Conservation (phyloP, 2,329 filamentous ascomycete genomes). For the Rhexocercosporidium sp. region DNA sequence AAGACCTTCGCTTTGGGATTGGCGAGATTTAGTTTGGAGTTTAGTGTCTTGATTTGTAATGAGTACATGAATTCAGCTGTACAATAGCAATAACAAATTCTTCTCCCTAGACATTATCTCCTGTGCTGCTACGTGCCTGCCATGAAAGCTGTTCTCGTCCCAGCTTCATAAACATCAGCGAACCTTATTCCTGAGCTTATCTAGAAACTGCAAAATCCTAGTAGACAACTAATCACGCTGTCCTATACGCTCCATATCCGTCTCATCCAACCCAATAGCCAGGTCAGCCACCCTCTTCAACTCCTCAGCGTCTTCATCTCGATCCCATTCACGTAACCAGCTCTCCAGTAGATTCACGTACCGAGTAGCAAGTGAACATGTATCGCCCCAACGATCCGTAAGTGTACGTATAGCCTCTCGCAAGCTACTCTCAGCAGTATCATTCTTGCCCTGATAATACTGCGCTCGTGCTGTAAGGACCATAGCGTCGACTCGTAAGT, state of each 20-base stretch:
- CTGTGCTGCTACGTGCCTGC: neutral
- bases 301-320: neutral
- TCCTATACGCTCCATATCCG: neutral
- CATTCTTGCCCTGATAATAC: neutral
- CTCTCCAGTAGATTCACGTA: neutral
- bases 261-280: neutral
- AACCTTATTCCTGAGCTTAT: no score
- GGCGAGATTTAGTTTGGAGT: neutral
- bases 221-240: no score
- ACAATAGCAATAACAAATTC: neutral
- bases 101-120: neutral
- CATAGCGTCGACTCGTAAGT: neutral
- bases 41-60: neutral
- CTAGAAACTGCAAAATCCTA: no score
- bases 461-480: neutral
- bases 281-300: neutral
- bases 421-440: neutral
- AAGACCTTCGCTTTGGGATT: neutral
- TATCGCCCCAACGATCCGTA: neutral
- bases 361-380: neutral
- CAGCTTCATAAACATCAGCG: no score
- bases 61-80: neutral
- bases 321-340: neutral
- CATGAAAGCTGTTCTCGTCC: neutral
- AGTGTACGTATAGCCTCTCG: neutral